Evolutionary conservation across 805 yeast genomes (phyloP).

Genomic region (Pichia insulana): DNA sequence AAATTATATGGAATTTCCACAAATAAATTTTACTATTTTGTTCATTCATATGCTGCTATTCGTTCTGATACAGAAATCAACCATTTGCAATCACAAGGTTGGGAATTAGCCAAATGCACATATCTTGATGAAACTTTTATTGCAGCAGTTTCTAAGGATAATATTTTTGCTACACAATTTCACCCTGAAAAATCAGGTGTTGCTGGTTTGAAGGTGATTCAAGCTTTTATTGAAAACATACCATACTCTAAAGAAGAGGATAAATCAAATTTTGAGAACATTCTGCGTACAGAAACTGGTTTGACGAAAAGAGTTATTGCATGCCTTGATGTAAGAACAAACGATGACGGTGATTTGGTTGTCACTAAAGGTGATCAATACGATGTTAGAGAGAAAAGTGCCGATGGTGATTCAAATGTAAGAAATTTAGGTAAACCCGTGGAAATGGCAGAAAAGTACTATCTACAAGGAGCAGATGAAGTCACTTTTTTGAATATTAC

Average conservation of each 20-base stretch:
- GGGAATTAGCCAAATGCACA: constrained; percentile 65
- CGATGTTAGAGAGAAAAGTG: constrained; percentile 78
- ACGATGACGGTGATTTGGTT: constrained; percentile 89
- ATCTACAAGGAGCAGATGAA: constrained; percentile 94
- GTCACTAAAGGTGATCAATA: constrained; percentile 99
- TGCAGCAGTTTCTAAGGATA: constrained; percentile 71
- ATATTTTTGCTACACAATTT: constrained; percentile 91
- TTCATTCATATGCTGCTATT: constrained; percentile 85
- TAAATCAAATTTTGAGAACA: not conserved
- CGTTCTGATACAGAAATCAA: constrained; percentile 27
- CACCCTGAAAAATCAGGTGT: constrained; percentile 98
- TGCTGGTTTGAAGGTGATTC: constrained; percentile 76
- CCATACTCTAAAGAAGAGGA: not conserved
- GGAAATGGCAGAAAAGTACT: constrained; percentile 83
- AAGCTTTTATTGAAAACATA: constrained; percentile 42
- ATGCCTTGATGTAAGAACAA: constrained; percentile 92
- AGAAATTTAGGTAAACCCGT: constrained; percentile 96
- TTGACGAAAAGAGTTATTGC: constrained; percentile 89
- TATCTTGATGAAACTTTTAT: constrained; percentile 77
- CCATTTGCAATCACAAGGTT: constrained; percentile 30
- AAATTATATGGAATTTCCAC: constrained; percentile 57
- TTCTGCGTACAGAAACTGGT: constrained; percentile 38
- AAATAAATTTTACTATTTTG: constrained; percentile 76
- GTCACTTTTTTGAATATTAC: constrained; percentile 92
- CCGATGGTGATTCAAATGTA: constrained; percentile 44